Percentiles rank a stretch among this genome's conserved stretches.
These are phyloP conservation scores for Linum tenue DNA, from an alignment of 345 rosid species.

Conservation along the genomic window DNA sequence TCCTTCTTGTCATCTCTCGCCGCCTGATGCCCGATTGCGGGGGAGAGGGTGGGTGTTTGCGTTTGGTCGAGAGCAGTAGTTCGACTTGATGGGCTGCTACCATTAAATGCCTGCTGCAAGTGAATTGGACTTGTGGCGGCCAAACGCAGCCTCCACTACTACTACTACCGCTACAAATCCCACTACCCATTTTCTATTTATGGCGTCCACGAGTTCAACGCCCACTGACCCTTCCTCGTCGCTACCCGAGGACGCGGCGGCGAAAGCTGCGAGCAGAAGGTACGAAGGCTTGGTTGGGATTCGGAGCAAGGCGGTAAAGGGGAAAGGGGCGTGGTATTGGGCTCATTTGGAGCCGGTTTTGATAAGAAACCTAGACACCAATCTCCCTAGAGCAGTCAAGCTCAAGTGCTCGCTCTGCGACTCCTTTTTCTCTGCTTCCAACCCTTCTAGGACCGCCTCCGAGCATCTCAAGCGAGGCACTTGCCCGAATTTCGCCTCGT, in stretches of 20 bases:
- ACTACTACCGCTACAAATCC: too few relatives aligned
- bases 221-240: constrained; percentile 17
- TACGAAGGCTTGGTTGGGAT: neutral
- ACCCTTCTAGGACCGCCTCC: constrained; percentile 48
- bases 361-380: constrained; percentile 20
- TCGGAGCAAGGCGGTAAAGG: neutral
- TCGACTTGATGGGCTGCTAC: too few relatives aligned
- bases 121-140: too few relatives aligned
- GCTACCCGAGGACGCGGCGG: neutral
- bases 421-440: constrained; percentile 47
- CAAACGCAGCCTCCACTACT: too few relatives aligned
- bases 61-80: too few relatives aligned
- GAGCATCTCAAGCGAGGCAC: constrained; percentile 51
- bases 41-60: too few relatives aligned
- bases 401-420: constrained; percentile 42
- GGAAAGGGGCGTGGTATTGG: constrained; percentile 5
- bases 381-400: constrained; percentile 43
- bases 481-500: constrained; percentile 39
- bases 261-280: neutral
- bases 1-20: too few relatives aligned
- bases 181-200: neutral
- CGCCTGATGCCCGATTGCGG: too few relatives aligned
- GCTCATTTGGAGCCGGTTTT: neutral
- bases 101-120: too few relatives aligned
- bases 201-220: constrained; percentile 25